A percentile compares a stretch with the other conserved stretches of the same genome.
phyloP scores from a whole-genome alignment of 805 yeast species.

The Candida cerambycidarum region DNA sequence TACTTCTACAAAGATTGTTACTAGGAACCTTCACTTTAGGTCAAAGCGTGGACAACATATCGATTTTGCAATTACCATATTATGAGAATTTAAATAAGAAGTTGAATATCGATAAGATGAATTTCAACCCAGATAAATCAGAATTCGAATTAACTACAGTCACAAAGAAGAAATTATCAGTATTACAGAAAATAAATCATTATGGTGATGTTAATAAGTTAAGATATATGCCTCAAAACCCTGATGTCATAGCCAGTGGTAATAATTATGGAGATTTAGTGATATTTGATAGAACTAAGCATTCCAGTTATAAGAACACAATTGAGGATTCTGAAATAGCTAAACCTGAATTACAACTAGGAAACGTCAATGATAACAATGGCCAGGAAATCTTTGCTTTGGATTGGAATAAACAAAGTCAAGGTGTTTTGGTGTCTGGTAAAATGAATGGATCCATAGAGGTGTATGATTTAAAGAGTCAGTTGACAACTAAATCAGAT shows the following conservation, averaged over 20 bases:
- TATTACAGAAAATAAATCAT: constrained; percentile 62
- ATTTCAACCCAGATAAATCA: constrained; percentile 36
- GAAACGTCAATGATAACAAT: constrained; percentile 28
- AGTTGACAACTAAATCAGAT: constrained; percentile 22
- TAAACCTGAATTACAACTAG: constrained; percentile 54
- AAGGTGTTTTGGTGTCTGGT: constrained; percentile 61
- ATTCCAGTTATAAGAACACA: constrained; percentile 39
- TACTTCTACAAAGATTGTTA: constrained; percentile 42
- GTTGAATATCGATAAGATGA: constrained; percentile 35
- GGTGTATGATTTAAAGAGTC: constrained; percentile 64
- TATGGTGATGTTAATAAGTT: constrained; percentile 73
- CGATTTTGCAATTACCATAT: constrained; percentile 34
- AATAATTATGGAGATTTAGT: constrained; percentile 64
- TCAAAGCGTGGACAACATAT: constrained; percentile 48
- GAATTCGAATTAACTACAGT: constrained; percentile 39
- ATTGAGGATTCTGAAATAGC: constrained; percentile 25
- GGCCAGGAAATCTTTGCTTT: constrained; percentile 63
- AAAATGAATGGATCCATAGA: constrained; percentile 64
- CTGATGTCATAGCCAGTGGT: constrained; percentile 73
- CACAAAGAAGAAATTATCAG: constrained; percentile 27
- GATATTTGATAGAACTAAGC: constrained; percentile 82
- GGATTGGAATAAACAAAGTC: constrained; percentile 67
- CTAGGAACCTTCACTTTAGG: constrained; percentile 68
- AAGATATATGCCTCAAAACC: constrained; percentile 80
- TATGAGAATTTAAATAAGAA: constrained; percentile 32